Conservation (phyloP, 2,329 filamentous ascomycete species). For the Alternaria alternata region DNA sequence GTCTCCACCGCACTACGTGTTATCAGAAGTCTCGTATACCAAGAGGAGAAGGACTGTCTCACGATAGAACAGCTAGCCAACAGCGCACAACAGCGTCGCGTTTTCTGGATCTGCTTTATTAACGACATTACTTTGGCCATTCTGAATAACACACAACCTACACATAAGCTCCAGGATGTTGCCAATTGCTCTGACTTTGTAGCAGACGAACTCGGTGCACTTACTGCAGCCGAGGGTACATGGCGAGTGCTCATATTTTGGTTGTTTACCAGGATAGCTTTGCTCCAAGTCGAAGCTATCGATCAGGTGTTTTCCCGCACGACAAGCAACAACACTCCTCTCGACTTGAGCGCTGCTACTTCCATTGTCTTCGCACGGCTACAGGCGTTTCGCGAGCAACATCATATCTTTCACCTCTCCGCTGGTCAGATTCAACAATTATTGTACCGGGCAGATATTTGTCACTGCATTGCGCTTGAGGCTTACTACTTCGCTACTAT, state of each 20-base stretch:
- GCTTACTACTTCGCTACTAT: conserved; percentile 37
- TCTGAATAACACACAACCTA: conserved; percentile 24
- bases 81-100: conserved; percentile 29
- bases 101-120: conserved; percentile 39
- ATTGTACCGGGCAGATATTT: conserved; percentile 36
- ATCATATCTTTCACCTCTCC: conserved; percentile 32
- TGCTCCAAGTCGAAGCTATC: conserved; percentile 36
- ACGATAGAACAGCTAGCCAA: conserved; percentile 10
- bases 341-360: conserved; percentile 13
- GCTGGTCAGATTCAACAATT: conserved; percentile 30
- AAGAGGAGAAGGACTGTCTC: conserved; percentile 14
- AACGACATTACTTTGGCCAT: conserved; percentile 28
- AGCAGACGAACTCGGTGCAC: conserved; percentile 22
- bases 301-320: conserved; percentile 28
- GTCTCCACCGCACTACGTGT: conserved; percentile 35
- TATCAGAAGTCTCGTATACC: conserved; percentile 31
- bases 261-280: conserved; percentile 26
- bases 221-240: conserved; percentile 30
- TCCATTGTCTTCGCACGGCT: conserved; percentile 19
- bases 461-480: conserved; percentile 30
- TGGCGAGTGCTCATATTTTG: conserved; percentile 35
- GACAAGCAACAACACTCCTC: conserved; percentile 3
- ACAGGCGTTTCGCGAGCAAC: conserved; percentile 21
- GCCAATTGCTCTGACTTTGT: conserved; percentile 16
- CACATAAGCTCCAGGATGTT: conserved; percentile 32